phyloP scores from a whole-genome alignment of 768 basidiomycete genomes.

The Cyclocybe cylindracea region DNA sequence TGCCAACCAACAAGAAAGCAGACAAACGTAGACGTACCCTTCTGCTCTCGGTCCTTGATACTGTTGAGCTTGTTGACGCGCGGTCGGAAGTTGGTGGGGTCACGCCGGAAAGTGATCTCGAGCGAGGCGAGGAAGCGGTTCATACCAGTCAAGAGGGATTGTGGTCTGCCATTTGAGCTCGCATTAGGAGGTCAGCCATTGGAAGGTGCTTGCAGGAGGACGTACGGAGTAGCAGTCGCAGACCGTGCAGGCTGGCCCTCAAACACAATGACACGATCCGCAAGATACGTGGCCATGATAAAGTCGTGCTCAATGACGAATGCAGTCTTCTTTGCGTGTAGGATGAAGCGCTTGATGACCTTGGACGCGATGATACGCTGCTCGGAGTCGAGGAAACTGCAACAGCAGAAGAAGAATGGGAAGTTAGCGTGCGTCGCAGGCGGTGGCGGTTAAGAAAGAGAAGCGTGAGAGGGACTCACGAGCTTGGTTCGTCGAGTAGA shows the following conservation, averaged over 20 bases:
- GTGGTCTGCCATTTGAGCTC: conserved; percentile 60
- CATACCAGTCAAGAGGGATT: conserved; percentile 95
- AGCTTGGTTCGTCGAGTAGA: conserved; percentile 93
- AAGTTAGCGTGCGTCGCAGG: neutral
- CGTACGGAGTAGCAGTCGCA: conserved; percentile 87
- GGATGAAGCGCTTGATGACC: conserved; percentile 98
- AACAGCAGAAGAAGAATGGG: neutral
- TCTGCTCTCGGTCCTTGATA: conserved; percentile 89
- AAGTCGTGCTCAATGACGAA: conserved; percentile 99
- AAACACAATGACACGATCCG: conserved; percentile 95
- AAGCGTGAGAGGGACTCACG: conserved; percentile 38
- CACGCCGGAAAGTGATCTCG: conserved; percentile 97
- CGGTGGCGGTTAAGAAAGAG: neutral
- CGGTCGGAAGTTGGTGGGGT: conserved; percentile 92
- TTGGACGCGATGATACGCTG: conserved; percentile 98
- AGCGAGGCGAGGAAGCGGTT: conserved; percentile 95
- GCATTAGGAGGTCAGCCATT: neutral
- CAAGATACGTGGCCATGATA: conserved; percentile 99
- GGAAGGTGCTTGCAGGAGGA: neutral
- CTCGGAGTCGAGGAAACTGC: conserved; percentile 94
- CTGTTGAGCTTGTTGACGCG: conserved; percentile 85
- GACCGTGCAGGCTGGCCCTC: conserved; percentile 83
- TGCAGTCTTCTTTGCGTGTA: conserved; percentile 96
- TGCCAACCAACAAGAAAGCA: neutral
- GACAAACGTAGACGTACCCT: conserved; percentile 47